Base-by-base conservation (phyloP, 2,329 filamentous ascomycete species). In the Aspergillus ochraceoroseus region DNA sequence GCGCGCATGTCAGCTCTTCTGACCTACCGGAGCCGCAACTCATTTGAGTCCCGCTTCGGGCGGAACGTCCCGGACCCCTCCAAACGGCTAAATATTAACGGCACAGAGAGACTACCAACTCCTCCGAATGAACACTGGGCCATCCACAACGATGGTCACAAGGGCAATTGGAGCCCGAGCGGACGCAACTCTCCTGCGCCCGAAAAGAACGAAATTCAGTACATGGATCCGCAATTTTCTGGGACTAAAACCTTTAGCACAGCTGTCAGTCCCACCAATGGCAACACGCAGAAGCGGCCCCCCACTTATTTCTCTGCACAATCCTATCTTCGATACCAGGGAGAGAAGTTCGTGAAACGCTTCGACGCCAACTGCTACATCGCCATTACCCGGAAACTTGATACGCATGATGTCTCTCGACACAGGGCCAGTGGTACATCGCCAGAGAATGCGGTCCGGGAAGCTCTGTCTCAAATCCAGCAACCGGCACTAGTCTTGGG, bases 291-390 rank as follows among this genome's bases (percentile, higher is more conserved):
- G 43, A 68, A 61, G 42, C 62, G 64, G 5, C 77, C 79, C 0
- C 80, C 82, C 5, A 92, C 87, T n/a, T 95, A 95, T 67, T 98
- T 96, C 67, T 96, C 92, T 0, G 92, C 92, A 0, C 92, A 98
- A 64, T 95, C 89, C 0, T 98, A 98, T 66, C 77, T 98, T 29
- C 85, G 92, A 13, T 98, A 98, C 66, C 92, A 98, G 67, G 90
- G 88, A 41, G 79, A 83, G 55, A 98, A 98, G 65, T 98, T 98
- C 56, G 92, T 96, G 55, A 88, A 86, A 64, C 85, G 92, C 7
- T 98, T 96, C 64, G 92, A 98, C 65, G 87, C 88, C 57, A 98
- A 98, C 65, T 98, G 92, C 70, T 98, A 98, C 70, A 96, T 98
- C 54, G 89, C 92, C 52, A 95, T 98, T 66, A 96, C 92, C 3